A percentile compares a stretch with the other conserved stretches of the same genome.
Conservation (phyloP, 1,284 basidiomycete species). For the Malassezia yamatoensis region DNA sequence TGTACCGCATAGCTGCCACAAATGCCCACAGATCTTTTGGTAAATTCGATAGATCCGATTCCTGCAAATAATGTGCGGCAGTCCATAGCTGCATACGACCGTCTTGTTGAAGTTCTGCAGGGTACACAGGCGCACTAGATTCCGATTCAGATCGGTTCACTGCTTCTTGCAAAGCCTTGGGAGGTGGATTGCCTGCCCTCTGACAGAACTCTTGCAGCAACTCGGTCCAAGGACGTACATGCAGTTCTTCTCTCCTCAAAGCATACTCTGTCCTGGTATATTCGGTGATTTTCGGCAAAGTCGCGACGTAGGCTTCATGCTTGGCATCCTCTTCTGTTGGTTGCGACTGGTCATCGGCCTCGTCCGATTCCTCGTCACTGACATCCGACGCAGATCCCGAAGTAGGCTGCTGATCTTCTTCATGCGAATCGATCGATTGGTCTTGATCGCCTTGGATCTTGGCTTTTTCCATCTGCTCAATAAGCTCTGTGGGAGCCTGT, state of each 20-base stretch:
- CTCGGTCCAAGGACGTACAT: slow-evolving; percentile 2
- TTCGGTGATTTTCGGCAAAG: slow-evolving; percentile 13
- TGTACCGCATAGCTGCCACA: slow-evolving; percentile 16
- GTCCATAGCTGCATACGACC: slow-evolving; percentile 14
- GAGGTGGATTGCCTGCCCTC: not conserved
- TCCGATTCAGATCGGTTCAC: not conserved
- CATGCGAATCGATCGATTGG: not conserved
- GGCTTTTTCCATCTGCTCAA: slow-evolving; percentile 6
- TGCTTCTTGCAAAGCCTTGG: not conserved
- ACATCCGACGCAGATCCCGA: not conserved
- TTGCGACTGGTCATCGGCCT: not conserved
- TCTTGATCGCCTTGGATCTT: not conserved
- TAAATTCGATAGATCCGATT: slow-evolving; percentile 4
- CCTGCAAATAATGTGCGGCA: slow-evolving; percentile 10
- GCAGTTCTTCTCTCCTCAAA: slow-evolving; percentile 14
- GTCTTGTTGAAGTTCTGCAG: slow-evolving; percentile 5
- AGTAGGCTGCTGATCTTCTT: not conserved
- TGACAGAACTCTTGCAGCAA: not conserved
- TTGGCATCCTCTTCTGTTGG: not conserved
- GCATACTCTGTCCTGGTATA: slow-evolving; percentile 20
- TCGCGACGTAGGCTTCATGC: not conserved
- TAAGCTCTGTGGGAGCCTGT: not conserved
- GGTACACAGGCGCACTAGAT: not conserved
- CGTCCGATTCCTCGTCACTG: not conserved
- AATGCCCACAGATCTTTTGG: slow-evolving; percentile 12